Percentiles rank a stretch among this genome's conserved stretches.
These are phyloP conservation scores for Auricularia heimuer DNA, from an alignment of 768 basidiomycete genomes.

Conservation along the genomic window DNA sequence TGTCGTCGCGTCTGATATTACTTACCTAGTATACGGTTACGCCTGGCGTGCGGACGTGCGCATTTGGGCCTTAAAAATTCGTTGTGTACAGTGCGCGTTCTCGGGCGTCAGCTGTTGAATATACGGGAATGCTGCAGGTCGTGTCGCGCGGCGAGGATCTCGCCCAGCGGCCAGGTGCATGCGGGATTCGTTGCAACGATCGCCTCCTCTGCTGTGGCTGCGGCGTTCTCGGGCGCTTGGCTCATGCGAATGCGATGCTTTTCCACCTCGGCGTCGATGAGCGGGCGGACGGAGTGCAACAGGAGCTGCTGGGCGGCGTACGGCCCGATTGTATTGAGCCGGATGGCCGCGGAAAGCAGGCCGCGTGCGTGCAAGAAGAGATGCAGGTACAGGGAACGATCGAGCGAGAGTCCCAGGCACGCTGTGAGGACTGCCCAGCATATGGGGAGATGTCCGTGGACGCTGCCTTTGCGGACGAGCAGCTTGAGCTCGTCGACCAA, in stretches of 20 bases:
- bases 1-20: slow-evolving; percentile 78
- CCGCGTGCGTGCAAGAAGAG: slow-evolving; percentile 89
- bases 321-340: slow-evolving; percentile 86
- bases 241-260: slow-evolving; percentile 35
- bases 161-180: slow-evolving; percentile 93
- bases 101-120: slow-evolving; percentile 64
- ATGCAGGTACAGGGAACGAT: slow-evolving; percentile 75
- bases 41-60: not conserved
- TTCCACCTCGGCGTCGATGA: slow-evolving; percentile 49
- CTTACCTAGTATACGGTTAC: slow-evolving; percentile 25
- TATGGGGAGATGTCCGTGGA: slow-evolving; percentile 74
- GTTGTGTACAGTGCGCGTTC: not conserved
- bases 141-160: slow-evolving; percentile 82
- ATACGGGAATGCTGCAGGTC: slow-evolving; percentile 93
- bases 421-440: slow-evolving; percentile 86
- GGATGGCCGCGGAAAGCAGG: slow-evolving; percentile 82
- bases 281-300: slow-evolving; percentile 54
- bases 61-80: not conserved
- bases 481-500: slow-evolving; percentile 65
- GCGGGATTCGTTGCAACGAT: slow-evolving; percentile 35
- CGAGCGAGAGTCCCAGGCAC: slow-evolving; percentile 62
- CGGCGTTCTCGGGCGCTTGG: not conserved
- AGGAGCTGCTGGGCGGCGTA: slow-evolving; percentile 87
- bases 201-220: not conserved
- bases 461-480: slow-evolving; percentile 50